Evolutionary conservation across 495 filamentous ascomycete species (phyloP).

Genomic region (Pyrenula aspistea): DNA sequence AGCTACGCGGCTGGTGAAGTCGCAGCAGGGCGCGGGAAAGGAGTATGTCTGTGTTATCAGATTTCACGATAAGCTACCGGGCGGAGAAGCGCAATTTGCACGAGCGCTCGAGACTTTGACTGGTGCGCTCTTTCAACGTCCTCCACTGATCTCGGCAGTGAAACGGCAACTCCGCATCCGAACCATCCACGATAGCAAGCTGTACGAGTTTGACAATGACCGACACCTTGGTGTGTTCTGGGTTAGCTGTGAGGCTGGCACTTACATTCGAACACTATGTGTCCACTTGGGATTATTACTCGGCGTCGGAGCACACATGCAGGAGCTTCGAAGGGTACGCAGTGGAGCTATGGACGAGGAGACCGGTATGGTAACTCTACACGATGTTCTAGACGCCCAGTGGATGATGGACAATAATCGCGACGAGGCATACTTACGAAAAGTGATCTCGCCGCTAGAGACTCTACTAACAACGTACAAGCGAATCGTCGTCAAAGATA

Average conservation of each 20-base stretch:
- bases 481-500: conserved; percentile 95
- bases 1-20: conserved; percentile 93
- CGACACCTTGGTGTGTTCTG: conserved; percentile 97
- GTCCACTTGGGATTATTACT: conserved; percentile 88
- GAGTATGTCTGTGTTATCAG: conserved; percentile 79
- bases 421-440: conserved; percentile 77
- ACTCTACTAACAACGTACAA: conserved; percentile 85
- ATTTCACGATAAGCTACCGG: conserved; percentile 82
- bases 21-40: conserved; percentile 95
- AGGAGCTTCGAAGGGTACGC: conserved; percentile 88
- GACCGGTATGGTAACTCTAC: conserved; percentile 78
- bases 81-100: conserved; percentile 78
- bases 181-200: conserved; percentile 89
- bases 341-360: conserved; percentile 90
- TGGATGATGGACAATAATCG: conserved; percentile 85
- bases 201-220: conserved; percentile 96
- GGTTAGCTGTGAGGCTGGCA: conserved; percentile 97
- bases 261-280: conserved; percentile 95
- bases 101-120: conserved; percentile 89
- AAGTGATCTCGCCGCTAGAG: conserved; percentile 82
- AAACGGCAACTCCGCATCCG: conserved; percentile 96
- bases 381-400: conserved; percentile 92
- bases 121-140: conserved; percentile 93
- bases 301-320: conserved; percentile 96
- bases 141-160: conserved; percentile 92